Percentiles rank a stretch among this genome's conserved stretches.
Evolutionary conservation across 2,329 filamentous ascomycete species (phyloP).

Genomic region (Cercospora zeina): DNA sequence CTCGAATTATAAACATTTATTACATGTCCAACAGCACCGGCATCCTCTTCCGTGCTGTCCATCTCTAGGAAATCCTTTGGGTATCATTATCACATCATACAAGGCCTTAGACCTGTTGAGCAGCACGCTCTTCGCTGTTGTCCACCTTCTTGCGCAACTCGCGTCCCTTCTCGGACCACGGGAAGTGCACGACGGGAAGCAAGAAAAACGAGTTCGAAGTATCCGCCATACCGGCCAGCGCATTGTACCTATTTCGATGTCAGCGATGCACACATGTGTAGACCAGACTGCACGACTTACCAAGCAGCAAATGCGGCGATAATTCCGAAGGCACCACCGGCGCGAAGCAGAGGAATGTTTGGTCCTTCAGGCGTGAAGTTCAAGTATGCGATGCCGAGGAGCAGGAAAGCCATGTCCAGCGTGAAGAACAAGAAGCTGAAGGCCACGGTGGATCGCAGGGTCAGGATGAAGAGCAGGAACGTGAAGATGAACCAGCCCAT

Average conservation of each 20-base stretch:
- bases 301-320: slow-evolving; percentile 56
- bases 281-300: slow-evolving; percentile 31
- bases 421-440: slow-evolving; percentile 61
- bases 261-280: neutral
- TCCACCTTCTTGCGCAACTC: slow-evolving; percentile 54
- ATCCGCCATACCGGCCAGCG: slow-evolving; percentile 57
- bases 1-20: slow-evolving; percentile 4
- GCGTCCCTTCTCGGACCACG: slow-evolving; percentile 80
- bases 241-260: slow-evolving; percentile 47
- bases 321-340: slow-evolving; percentile 56
- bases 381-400: slow-evolving; percentile 58
- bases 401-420: slow-evolving; percentile 59
- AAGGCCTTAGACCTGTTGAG: slow-evolving; percentile 26
- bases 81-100: slow-evolving; percentile 7
- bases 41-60: neutral
- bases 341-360: slow-evolving; percentile 50
- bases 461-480: slow-evolving; percentile 55
- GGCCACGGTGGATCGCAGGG: slow-evolving; percentile 58
- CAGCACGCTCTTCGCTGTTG: slow-evolving; percentile 45
- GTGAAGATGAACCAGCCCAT: slow-evolving; percentile 64
- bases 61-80: neutral
- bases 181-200: slow-evolving; percentile 89
- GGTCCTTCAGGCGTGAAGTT: slow-evolving; percentile 45
- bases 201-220: slow-evolving; percentile 75
- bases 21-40: slow-evolving; percentile 2